phyloP scores from a whole-genome alignment of 805 yeast species.

The Teunomyces panamensis region DNA sequence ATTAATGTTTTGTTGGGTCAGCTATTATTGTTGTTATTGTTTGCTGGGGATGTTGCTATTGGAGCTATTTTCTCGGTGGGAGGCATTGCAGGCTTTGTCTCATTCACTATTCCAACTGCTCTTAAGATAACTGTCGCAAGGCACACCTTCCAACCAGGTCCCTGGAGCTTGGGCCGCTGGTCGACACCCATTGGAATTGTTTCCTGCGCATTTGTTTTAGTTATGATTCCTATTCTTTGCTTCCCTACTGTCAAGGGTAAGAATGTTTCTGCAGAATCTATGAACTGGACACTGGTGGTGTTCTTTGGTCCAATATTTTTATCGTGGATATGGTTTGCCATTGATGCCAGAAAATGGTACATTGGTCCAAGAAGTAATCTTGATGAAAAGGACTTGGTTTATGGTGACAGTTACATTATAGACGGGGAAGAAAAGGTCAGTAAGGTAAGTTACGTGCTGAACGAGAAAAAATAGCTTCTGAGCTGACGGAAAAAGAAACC shows the following conservation, averaged over 20 bases:
- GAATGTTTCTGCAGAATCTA: slow-evolving; percentile 32
- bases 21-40: slow-evolving; percentile 52
- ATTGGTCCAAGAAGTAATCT: slow-evolving; percentile 58
- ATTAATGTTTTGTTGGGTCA: slow-evolving; percentile 54
- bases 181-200: slow-evolving; percentile 48
- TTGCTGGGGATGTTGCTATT: slow-evolving; percentile 64
- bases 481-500: no score
- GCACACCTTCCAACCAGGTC: slow-evolving; percentile 56
- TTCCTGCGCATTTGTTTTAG: slow-evolving; percentile 47
- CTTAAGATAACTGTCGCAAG: slow-evolving; percentile 56
- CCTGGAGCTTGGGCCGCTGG: slow-evolving; percentile 60
- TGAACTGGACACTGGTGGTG: slow-evolving; percentile 63
- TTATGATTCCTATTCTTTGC: slow-evolving; percentile 60
- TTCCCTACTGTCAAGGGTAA: slow-evolving; percentile 46
- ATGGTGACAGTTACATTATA: slow-evolving; percentile 16
- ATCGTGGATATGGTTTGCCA: slow-evolving; percentile 47
- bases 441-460: not conserved
- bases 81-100: slow-evolving; percentile 65
- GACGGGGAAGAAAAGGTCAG: slow-evolving; percentile 7
- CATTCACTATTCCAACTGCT: slow-evolving; percentile 62
- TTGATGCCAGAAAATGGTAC: slow-evolving; percentile 59
- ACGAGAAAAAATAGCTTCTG: not conserved
- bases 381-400: slow-evolving; percentile 31
- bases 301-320: slow-evolving; percentile 58
- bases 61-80: slow-evolving; percentile 73